A percentile compares a stretch with the other conserved stretches of the same genome.
Conservation (phyloP, 139 green algal species). For the Chlamydomonas sp. region DNA sequence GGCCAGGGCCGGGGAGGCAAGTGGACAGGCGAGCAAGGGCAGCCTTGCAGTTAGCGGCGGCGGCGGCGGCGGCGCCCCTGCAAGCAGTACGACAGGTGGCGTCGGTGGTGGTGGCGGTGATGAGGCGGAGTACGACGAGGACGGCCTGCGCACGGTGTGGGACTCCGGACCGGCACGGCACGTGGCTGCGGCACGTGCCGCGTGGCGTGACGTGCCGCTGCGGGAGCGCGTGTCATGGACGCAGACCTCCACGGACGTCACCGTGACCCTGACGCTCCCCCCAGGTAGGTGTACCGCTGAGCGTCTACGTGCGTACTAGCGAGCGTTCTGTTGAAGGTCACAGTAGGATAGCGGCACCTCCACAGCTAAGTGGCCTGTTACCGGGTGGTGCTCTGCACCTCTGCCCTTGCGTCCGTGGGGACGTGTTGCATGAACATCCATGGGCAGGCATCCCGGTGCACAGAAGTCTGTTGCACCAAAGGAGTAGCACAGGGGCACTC, state of each 20-base stretch:
- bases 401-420: background rate
- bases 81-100: background rate
- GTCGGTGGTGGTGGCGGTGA: background rate
- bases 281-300: constrained; percentile 13
- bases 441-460: background rate
- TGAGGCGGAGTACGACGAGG: constrained; percentile 15
- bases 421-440: background rate
- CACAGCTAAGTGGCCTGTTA: background rate
- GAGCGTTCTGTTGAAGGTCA: background rate
- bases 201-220: constrained; percentile 37
- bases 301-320: background rate
- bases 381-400: no score
- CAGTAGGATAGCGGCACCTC: background rate
- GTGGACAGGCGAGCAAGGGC: background rate
- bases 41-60: background rate
- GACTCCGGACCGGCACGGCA: background rate
- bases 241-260: constrained; percentile 44
- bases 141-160: constrained; percentile 24
- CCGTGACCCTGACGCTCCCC: constrained; percentile 35
- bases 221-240: constrained; percentile 33
- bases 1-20: no score
- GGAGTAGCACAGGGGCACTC: background rate
- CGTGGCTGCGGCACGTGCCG: constrained; percentile 9
- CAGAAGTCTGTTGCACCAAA: background rate
- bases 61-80: background rate